Evolutionary conservation across 768 basidiomycete species (phyloP).

Genomic region (Rhodotorula babjevae): DNA sequence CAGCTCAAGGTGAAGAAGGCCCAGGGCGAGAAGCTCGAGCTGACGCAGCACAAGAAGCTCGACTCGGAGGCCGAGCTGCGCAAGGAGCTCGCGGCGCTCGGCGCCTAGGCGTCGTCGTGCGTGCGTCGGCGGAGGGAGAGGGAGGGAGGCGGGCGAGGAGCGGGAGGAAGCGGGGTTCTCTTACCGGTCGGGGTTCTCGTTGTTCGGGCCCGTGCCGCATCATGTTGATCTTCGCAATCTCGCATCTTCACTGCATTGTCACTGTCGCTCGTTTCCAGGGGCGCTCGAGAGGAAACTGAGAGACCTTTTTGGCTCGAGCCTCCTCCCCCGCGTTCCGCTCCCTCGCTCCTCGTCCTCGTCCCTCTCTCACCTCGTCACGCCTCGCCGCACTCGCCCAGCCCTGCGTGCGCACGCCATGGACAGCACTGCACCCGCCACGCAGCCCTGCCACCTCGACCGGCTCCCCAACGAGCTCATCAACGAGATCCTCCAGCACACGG

Average conservation of each 20-base stretch:
- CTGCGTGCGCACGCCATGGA: no score
- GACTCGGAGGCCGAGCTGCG: constrained; percentile 44
- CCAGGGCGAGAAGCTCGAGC: constrained; percentile 85
- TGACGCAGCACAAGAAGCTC: constrained; percentile 95
- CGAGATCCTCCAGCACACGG: no score
- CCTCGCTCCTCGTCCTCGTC: no score
- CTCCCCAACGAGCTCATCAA: no score
- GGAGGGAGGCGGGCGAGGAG: not conserved
- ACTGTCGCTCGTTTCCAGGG: not conserved
- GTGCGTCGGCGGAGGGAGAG: not conserved
- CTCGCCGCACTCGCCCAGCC: no score
- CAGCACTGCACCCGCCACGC: no score
- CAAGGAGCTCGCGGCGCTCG: constrained; percentile 33
- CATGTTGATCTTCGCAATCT: not conserved
- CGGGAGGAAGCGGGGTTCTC: not conserved
- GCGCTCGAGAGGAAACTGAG: no score
- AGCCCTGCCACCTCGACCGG: no score
- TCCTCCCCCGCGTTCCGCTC: no score
- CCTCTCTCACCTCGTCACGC: no score
- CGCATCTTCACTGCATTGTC: not conserved
- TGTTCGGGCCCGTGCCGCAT: not conserved
- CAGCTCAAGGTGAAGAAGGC: constrained; percentile 89
- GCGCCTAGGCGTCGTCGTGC: not conserved
- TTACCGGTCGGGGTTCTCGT: not conserved
- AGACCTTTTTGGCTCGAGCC: no score